A percentile compares a stretch with the other conserved stretches of the same genome.
Evolutionary conservation across 2,329 filamentous ascomycete species (phyloP).

Genomic region (Bipolaris zeicola): DNA sequence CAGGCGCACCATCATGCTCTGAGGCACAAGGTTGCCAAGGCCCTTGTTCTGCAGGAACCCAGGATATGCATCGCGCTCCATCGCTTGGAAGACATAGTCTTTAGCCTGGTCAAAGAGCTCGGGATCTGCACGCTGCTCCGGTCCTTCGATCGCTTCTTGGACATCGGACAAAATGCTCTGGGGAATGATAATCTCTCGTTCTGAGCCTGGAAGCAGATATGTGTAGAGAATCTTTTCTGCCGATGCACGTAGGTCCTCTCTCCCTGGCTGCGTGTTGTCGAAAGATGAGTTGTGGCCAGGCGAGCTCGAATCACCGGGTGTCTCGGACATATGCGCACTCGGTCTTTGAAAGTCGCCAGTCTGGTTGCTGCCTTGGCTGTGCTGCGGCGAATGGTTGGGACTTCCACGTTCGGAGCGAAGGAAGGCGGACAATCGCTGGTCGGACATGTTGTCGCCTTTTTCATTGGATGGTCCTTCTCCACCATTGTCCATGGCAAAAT

Average conservation of each 20-base stretch:
- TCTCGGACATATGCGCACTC: constrained; percentile 69
- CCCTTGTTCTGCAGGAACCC: constrained; percentile 95
- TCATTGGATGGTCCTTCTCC: constrained; percentile 65
- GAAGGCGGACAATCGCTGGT: constrained; percentile 90
- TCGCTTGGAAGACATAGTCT: constrained; percentile 99
- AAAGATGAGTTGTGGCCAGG: constrained; percentile 44
- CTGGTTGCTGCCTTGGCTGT: constrained; percentile 60
- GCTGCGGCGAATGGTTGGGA: constrained; percentile 54
- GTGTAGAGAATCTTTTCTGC: constrained; percentile 99
- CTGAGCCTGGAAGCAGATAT: constrained; percentile 90
- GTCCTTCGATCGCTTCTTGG: constrained; percentile 83
- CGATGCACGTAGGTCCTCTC: constrained; percentile 87
- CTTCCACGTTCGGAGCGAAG: constrained; percentile 66
- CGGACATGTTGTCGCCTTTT: constrained; percentile 70
- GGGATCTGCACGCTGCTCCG: constrained; percentile 85
- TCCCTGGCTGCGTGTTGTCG: constrained; percentile 40
- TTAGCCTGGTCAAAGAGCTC: constrained; percentile 97
- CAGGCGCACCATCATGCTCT: constrained; percentile 83
- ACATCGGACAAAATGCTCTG: constrained; percentile 85
- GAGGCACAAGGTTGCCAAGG: constrained; percentile 90
- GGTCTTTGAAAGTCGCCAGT: constrained; percentile 59
- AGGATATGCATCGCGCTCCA: constrained; percentile 99
- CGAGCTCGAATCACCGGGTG: constrained; percentile 65
- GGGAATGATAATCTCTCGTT: constrained; percentile 93
- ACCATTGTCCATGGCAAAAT: constrained; percentile 73